Percentiles rank a stretch among this genome's conserved stretches.
Evolutionary conservation across 2,329 filamentous ascomycete genomes (phyloP).

Genomic region (Arthrinium phaeospermum): DNA sequence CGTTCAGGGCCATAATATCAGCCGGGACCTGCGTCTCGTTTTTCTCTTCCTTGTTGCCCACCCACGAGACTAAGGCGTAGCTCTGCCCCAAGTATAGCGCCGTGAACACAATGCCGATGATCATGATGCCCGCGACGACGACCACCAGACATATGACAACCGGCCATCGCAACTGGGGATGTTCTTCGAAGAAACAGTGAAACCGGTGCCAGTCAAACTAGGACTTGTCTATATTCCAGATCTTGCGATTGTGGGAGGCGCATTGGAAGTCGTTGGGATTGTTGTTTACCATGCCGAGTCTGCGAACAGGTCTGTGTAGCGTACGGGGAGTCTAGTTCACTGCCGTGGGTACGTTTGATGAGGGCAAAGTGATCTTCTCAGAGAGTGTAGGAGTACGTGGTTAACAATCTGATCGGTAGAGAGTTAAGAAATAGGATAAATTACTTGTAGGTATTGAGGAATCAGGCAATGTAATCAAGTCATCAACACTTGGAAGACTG

Average conservation of each 20-base stretch:
- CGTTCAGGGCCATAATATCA: not conserved
- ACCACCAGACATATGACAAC: conserved; percentile 28
- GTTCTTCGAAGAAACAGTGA: conserved; percentile 29
- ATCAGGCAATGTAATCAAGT: not conserved
- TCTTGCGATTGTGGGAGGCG: conserved; percentile 26
- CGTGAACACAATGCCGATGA: conserved; percentile 32
- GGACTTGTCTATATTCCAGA: conserved; percentile 27
- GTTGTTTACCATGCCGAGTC: not conserved
- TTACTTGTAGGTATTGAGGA: not conserved
- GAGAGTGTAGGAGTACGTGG: too few relatives aligned
- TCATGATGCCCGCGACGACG: conserved; percentile 29
- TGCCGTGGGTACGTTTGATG: not conserved
- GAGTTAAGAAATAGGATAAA: not conserved
- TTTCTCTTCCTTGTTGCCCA: conserved; percentile 23
- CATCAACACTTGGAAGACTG: too few relatives aligned
- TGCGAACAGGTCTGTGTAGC: too few relatives aligned
- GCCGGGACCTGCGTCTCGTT: not conserved
- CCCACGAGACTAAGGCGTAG: conserved; percentile 25
- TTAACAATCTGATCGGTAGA: not conserved
- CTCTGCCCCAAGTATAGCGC: conserved; percentile 31
- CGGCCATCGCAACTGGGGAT: conserved; percentile 30
- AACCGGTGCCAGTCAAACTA: conserved; percentile 30
- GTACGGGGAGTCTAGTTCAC: not conserved
- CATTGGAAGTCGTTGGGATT: conserved; percentile 24
- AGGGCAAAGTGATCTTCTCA: not conserved